Base-by-base conservation (phyloP, 2,329 filamentous ascomycete genomes). In the Stachybotrys chartarum region DNA sequence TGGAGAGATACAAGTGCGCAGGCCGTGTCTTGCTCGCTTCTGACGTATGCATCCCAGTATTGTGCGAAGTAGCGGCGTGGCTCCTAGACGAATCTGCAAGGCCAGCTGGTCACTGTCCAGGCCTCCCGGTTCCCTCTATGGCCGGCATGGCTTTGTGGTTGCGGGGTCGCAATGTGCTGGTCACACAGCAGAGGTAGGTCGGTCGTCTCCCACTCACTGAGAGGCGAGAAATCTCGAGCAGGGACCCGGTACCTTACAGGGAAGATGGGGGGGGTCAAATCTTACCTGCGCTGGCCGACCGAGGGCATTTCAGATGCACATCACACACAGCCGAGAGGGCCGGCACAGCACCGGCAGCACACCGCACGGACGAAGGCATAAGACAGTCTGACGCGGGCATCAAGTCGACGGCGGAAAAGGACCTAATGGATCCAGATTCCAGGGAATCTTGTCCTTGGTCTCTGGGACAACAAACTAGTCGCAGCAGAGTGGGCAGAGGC, bases 101-200 rank as follows among this genome's bases (percentile, higher is more conserved):
- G 45, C 45, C 45, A 47, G 7, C 17, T 47, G 45, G 45, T 47
- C 45, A 24, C 7, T 47, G 16, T n/a, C 50, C 32, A 44, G 31
- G 32, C n/a, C 32, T 51, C 45, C 45, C 45, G 45, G 45, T n/a
- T 47, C 45, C 45, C 18, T 14, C 35, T 17, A 8, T 14, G 45
- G 45, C 45, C 7, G 10, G 50, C 50, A 52, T 51, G 50, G 12
- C 17, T 35, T 24, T 24, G 31, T 24, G n/a, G 54, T 58, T 60
- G 56, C 55, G 57, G 60, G 55, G 60, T 55, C 45, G 52, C 56
- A 54, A 51, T 51, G 44, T 56, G 57, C 53, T 50, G 31, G 58
- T 60, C 51, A 55, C 60, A 61, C 56, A 48, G 46, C 55, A 61
- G 57, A 45, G 48, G 35, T 42, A 42, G 35, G 14, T 24, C 31